A percentile compares a stretch with the other conserved stretches of the same genome.
Conservation (phyloP, 352 stramenopile genomes). For the Pythium sp. region DNA sequence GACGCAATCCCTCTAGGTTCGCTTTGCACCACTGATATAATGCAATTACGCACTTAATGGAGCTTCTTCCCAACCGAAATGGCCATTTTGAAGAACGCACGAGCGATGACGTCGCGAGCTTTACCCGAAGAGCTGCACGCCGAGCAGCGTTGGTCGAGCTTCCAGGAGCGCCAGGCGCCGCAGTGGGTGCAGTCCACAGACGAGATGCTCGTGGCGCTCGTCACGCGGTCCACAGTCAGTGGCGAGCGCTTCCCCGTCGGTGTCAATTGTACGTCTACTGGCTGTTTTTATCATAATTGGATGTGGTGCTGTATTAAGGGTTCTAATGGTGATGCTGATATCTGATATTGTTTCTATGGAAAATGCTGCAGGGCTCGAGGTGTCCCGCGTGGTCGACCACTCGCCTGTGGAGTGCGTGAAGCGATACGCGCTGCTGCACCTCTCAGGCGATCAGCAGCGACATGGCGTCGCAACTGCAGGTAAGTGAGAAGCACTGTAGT, state of each 20-base stretch:
- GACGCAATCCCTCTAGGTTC: neutral
- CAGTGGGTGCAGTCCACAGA: slow-evolving; percentile 52
- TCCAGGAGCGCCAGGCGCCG: slow-evolving; percentile 28
- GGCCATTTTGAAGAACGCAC: neutral
- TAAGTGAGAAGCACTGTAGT: neutral
- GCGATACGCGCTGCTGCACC: slow-evolving; percentile 69
- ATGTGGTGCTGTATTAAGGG: neutral
- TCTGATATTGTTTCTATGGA: neutral
- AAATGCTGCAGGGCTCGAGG: slow-evolving; percentile 54
- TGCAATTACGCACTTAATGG: neutral
- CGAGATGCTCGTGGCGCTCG: slow-evolving; percentile 57
- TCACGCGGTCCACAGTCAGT: slow-evolving; percentile 66
- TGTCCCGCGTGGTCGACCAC: slow-evolving; percentile 49
- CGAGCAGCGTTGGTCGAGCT: slow-evolving; percentile 70
- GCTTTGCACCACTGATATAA: neutral
- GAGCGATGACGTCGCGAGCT: neutral
- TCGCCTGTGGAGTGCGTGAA: slow-evolving; percentile 81
- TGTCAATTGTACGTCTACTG: slow-evolving; percentile 66
- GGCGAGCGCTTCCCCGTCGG: slow-evolving; percentile 78
- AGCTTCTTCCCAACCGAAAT: slow-evolving; percentile 2
- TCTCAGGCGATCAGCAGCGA: slow-evolving; percentile 1
- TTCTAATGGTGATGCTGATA: neutral
- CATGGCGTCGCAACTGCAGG: neutral
- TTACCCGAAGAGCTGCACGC: slow-evolving; percentile 47
- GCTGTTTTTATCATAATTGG: neutral